Conservation (phyloP, 768 basidiomycete genomes). For the Kondoa subrosea region DNA sequence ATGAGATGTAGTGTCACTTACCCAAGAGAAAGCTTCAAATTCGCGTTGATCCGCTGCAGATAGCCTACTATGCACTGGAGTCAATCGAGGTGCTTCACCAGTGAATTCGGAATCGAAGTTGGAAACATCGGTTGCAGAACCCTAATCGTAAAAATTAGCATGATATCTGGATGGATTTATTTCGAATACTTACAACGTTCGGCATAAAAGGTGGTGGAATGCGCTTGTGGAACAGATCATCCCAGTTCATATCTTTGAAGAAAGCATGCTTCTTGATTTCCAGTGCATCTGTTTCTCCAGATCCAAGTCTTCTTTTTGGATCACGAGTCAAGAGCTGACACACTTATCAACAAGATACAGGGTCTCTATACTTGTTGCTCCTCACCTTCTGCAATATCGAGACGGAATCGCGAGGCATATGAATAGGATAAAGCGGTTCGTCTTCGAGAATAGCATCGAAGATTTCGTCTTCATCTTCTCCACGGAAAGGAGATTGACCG, state of each 20-base stretch:
- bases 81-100: constrained; percentile 84
- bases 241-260: constrained; percentile 95
- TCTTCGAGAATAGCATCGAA: constrained; percentile 98
- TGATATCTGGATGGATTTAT: constrained; percentile 9
- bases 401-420: constrained; percentile 95
- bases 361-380: neutral
- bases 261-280: constrained; percentile 95
- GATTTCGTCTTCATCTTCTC: constrained; percentile 98
- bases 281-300: constrained; percentile 78
- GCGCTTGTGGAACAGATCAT: constrained; percentile 91
- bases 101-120: constrained; percentile 98
- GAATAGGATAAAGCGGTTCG: constrained; percentile 94
- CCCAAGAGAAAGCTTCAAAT: constrained; percentile 40
- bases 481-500: constrained; percentile 96
- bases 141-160: constrained; percentile 15
- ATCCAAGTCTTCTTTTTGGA: constrained; percentile 73
- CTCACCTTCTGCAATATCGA: constrained; percentile 80
- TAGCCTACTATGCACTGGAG: constrained; percentile 87
- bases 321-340: constrained; percentile 76
- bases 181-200: constrained; percentile 50
- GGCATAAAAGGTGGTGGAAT: constrained; percentile 97
- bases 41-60: constrained; percentile 79
- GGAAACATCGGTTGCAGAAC: constrained; percentile 32
- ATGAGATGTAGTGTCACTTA: constrained; percentile 9
- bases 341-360: neutral